Percentiles rank a stretch among this genome's conserved stretches.
phyloP scores from a whole-genome alignment of 2,329 filamentous ascomycete genomes.

The Parascedosporium putredinis region DNA sequence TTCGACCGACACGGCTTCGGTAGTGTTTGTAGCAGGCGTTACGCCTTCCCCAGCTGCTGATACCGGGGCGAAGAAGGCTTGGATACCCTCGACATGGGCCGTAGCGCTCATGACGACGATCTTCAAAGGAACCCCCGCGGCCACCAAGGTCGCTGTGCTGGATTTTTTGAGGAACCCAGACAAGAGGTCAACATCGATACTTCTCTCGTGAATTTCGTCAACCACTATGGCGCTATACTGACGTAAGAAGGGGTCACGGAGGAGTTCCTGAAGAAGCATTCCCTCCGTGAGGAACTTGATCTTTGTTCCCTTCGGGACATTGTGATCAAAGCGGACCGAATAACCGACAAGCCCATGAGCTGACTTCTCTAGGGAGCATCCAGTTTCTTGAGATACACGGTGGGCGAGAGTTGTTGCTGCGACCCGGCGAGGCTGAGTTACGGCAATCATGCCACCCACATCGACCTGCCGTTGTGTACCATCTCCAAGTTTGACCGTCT shows the following conservation, averaged over 20 bases:
- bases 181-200: constrained; percentile 85
- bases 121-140: constrained; percentile 67
- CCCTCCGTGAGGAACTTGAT: constrained; percentile 96
- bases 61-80: constrained; percentile 58
- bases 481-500: constrained; percentile 23
- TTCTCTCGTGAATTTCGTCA: constrained; percentile 94
- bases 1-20: constrained; percentile 18
- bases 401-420: constrained; percentile 85
- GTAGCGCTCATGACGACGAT: constrained; percentile 97
- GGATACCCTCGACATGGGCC: constrained; percentile 71
- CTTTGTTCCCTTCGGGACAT: constrained; percentile 66
- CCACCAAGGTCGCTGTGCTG: constrained; percentile 51
- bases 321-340: constrained; percentile 87
- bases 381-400: constrained; percentile 71
- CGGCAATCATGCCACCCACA: constrained; percentile 74
- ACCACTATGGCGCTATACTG: constrained; percentile 87
- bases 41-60: background rate
- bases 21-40: background rate
- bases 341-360: constrained; percentile 63
- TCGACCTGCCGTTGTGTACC: constrained; percentile 26
- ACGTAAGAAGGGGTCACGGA: constrained; percentile 70
- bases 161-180: constrained; percentile 78
- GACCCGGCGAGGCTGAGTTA: constrained; percentile 91
- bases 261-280: constrained; percentile 87
- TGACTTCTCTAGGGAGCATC: constrained; percentile 37